These are phyloP conservation scores for Neurospora sp. DNA, from an alignment of 2,329 filamentous ascomycete genomes.

Conservation along the genomic window DNA sequence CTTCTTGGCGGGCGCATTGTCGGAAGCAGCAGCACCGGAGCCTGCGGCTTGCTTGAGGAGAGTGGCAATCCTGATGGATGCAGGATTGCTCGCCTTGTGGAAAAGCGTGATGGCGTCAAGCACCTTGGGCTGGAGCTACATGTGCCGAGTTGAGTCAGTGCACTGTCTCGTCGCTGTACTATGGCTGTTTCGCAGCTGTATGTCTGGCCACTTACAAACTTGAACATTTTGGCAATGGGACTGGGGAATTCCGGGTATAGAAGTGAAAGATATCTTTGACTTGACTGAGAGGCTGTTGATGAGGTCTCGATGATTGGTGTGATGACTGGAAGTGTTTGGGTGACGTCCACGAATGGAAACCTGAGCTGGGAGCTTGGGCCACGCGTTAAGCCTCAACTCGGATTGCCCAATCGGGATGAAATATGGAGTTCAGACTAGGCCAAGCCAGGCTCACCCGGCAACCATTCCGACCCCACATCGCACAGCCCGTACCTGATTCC, in stretches of 20 bases:
- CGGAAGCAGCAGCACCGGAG: slow-evolving; percentile 56
- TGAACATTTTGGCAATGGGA: slow-evolving; percentile 7
- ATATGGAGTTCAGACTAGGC: not conserved
- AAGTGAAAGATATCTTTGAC: not conserved
- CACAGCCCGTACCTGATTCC: not conserved
- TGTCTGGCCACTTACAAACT: slow-evolving; percentile 11
- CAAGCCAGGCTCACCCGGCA: not conserved
- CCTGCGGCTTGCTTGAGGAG: slow-evolving; percentile 74
- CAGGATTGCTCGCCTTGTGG: slow-evolving; percentile 67
- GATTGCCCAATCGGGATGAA: not conserved
- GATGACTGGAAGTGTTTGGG: not conserved
- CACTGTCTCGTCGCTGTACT: slow-evolving; percentile 5
- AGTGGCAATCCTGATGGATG: slow-evolving; percentile 63
- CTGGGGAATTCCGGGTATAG: not conserved
- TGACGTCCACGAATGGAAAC: not conserved
- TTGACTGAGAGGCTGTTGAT: not conserved
- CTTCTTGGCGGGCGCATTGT: slow-evolving; percentile 44
- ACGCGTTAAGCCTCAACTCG: not conserved
- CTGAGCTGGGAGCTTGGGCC: not conserved
- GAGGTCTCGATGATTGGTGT: not conserved
- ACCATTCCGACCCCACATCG: not conserved
- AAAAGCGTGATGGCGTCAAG: slow-evolving; percentile 94
- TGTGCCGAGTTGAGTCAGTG: not conserved
- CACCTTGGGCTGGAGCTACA: slow-evolving; percentile 53
- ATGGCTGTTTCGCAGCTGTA: slow-evolving; percentile 22